Evolutionary conservation across 768 basidiomycete species (phyloP).

Genomic region (Cystobasidium onofrii): DNA sequence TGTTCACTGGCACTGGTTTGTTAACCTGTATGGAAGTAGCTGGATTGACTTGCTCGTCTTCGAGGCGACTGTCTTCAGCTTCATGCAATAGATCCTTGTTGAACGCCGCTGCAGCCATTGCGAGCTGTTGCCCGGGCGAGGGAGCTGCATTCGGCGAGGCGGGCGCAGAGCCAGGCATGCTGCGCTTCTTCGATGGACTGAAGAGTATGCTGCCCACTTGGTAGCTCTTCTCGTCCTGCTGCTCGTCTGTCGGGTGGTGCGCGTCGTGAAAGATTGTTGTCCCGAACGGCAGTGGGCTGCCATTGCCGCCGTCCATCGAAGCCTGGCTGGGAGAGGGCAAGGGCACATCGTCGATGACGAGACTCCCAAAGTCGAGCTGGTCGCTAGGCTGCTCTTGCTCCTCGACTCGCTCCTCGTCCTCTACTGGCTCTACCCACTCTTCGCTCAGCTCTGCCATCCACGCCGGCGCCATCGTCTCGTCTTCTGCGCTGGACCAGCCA

Average conservation of each 20-base stretch:
- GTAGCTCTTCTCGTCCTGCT: neutral
- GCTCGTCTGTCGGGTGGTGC: no score
- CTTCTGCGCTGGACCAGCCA: neutral
- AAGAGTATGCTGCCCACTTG: neutral
- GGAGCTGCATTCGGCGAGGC: neutral
- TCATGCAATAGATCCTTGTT: neutral
- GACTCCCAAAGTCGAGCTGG: neutral
- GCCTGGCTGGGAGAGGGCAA: neutral
- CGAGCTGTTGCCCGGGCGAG: neutral
- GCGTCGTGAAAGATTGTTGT: neutral
- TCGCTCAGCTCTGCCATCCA: slow-evolving; percentile 12
- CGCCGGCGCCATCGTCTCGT: neutral
- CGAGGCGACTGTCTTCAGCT: neutral
- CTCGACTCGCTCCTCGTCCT: neutral
- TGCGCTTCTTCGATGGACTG: neutral
- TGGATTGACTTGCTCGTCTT: neutral
- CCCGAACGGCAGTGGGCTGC: neutral
- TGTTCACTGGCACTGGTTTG: neutral
- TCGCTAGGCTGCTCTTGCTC: neutral
- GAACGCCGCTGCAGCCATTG: slow-evolving; percentile 6
- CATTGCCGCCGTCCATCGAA: neutral
- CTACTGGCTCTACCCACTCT: slow-evolving; percentile 1
- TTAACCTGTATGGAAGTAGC: neutral
- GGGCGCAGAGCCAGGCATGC: neutral
- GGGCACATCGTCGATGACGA: neutral